Evolutionary conservation across 2,329 filamentous ascomycete genomes (phyloP).

Genomic region (Aspergillus sclerotialis): DNA sequence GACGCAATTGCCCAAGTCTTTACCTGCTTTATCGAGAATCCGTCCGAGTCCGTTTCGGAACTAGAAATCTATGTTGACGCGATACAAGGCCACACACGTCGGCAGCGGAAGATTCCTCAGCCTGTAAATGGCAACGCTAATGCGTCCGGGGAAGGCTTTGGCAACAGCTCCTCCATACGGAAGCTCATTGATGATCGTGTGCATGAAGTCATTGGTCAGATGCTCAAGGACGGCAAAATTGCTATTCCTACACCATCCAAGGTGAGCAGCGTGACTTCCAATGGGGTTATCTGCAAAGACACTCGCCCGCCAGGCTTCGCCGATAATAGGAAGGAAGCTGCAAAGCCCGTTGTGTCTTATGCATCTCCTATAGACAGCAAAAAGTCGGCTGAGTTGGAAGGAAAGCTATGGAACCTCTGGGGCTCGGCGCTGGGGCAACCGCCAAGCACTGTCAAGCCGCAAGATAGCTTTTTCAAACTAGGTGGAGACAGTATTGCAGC

Average conservation of each 20-base stretch:
- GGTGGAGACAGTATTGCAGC: conserved; percentile 37
- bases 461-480: conserved; percentile 38
- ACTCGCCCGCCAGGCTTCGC: conserved; percentile 1
- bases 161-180: conserved; percentile 20
- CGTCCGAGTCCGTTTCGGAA: conserved; percentile 16
- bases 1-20: conserved; percentile 26
- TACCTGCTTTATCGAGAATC: conserved; percentile 23
- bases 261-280: neutral
- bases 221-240: conserved; percentile 23
- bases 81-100: neutral
- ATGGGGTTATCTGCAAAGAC: neutral
- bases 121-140: conserved; percentile 1
- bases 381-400: conserved; percentile 23
- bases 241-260: conserved; percentile 13
- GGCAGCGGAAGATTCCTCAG: neutral
- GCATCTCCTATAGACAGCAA: conserved; percentile 26
- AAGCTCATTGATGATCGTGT: conserved; percentile 28
- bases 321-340: conserved; percentile 2
- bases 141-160: no score
- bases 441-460: conserved; percentile 23
- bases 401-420: conserved; percentile 33
- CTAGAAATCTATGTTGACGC: conserved; percentile 9
- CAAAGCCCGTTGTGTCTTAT: no score
- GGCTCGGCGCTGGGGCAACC: conserved; percentile 29
- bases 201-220: conserved; percentile 25